These are phyloP conservation scores for Sequoiadendron giganteum DNA, from an alignment of 75 land plant species.

Conservation along the genomic window DNA sequence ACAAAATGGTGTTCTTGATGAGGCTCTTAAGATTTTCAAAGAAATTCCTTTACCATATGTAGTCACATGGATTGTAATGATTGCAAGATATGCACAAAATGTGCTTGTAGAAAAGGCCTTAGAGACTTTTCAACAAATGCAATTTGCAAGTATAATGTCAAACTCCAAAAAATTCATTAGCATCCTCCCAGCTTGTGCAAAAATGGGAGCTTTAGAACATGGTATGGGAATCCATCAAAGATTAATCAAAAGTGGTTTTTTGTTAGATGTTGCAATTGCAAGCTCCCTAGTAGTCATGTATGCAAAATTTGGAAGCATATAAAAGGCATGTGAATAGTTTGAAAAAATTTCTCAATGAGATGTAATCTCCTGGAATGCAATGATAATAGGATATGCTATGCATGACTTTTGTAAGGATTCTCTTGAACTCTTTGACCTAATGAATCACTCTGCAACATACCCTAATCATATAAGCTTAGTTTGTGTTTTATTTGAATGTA, in stretches of 20 bases:
- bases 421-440: slow-evolving; percentile 29
- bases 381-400: slow-evolving; percentile 41
- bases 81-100: slow-evolving; percentile 1
- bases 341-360: slow-evolving; percentile 18
- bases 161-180: too few species aligned
- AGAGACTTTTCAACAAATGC: not conserved
- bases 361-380: slow-evolving; percentile 43
- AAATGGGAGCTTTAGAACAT: too few species aligned
- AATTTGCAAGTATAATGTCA: not conserved
- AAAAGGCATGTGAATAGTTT: slow-evolving; percentile 26
- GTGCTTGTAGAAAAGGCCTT: too few species aligned
- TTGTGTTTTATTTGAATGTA: slow-evolving; percentile 33
- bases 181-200: too few species aligned
- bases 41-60: slow-evolving; percentile 30
- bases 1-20: slow-evolving; percentile 19
- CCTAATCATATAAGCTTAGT: slow-evolving; percentile 44
- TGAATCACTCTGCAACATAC: slow-evolving; percentile 14
- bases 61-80: slow-evolving; percentile 38
- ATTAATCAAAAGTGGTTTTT: too few species aligned
- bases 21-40: slow-evolving; percentile 13
- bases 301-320: slow-evolving; percentile 35
- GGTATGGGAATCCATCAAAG: too few species aligned
- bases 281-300: slow-evolving; percentile 41
- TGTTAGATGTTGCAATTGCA: too few species aligned
- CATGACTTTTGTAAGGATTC: slow-evolving; percentile 25